Conservation (phyloP, 202 grass and related monocot species). For the Setaria viridis region DNA sequence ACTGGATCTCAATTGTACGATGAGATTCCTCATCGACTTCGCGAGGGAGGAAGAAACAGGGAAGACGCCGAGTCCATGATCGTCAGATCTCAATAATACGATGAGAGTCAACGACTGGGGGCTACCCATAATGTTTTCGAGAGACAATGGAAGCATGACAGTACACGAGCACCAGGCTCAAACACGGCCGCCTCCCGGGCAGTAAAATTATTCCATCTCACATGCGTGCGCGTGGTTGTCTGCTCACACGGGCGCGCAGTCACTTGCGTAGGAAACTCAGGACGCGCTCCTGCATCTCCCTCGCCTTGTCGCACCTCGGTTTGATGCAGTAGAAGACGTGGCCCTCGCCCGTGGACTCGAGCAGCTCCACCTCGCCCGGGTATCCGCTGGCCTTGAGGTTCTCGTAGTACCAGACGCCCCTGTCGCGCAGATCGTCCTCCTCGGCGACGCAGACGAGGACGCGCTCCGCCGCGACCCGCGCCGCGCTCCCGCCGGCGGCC, state of each 20-base stretch:
- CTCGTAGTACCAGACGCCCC: conserved; percentile 83
- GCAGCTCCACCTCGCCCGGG: conserved; percentile 67
- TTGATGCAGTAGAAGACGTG: conserved; percentile 70
- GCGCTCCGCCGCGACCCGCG: conserved; percentile 54
- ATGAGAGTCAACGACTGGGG: no score
- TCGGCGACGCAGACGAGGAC: conserved; percentile 78
- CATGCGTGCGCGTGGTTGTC: no score
- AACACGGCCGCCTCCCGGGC: neutral
- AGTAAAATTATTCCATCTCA: conserved; percentile 42
- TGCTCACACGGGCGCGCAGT: neutral
- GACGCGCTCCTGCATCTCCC: conserved; percentile 52
- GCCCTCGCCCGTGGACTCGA: conserved; percentile 67
- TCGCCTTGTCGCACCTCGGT: conserved; percentile 38
- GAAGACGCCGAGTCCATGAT: no score
- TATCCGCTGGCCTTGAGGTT: conserved; percentile 63
- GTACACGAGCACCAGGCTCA: neutral
- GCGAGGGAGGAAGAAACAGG: no score
- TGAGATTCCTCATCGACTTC: no score
- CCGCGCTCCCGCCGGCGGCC: conserved; percentile 53
- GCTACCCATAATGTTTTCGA: no score
- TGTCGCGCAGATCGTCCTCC: conserved; percentile 67
- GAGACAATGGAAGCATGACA: no score
- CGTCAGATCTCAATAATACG: no score
- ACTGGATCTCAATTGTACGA: no score
- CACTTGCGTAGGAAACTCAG: conserved; percentile 53